These are phyloP conservation scores for Favolaschia claudopus DNA, from an alignment of 768 basidiomycete genomes.

Conservation along the genomic window DNA sequence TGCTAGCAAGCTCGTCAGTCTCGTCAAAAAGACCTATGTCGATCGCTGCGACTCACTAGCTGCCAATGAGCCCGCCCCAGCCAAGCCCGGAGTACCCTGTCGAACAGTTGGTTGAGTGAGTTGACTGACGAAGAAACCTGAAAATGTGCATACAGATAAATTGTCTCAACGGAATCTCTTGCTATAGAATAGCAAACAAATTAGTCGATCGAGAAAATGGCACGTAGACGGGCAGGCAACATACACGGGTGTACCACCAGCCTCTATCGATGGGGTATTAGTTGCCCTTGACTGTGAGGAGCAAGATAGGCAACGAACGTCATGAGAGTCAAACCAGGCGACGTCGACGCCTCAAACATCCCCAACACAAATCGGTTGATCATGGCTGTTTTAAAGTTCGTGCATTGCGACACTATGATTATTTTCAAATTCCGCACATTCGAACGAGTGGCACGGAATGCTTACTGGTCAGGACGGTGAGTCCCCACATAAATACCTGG, in stretches of 20 bases:
- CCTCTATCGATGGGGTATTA: constrained; percentile 2
- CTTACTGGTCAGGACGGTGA: constrained; percentile 26
- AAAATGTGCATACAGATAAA: constrained; percentile 20
- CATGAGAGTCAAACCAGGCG: constrained; percentile 29
- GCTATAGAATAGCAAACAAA: background rate
- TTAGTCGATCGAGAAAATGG: background rate
- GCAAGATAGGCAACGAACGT: constrained; percentile 10
- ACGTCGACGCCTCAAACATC: constrained; percentile 26
- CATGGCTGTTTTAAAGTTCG: constrained; percentile 29
- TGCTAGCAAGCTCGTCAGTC: background rate
- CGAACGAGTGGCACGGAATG: background rate
- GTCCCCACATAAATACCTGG: constrained; percentile 31
- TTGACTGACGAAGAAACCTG: background rate
- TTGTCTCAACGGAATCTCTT: constrained; percentile 24
- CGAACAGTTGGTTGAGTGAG: background rate
- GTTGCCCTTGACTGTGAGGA: background rate
- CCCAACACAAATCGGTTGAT: constrained; percentile 27
- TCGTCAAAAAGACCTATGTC: too few relatives aligned
- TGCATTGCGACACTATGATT: constrained; percentile 27
- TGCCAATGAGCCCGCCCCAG: constrained; percentile 28
- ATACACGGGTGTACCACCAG: constrained; percentile 27
- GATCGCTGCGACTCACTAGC: constrained; percentile 20
- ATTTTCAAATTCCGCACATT: background rate
- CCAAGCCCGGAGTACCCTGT: constrained; percentile 29
- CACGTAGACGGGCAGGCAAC: background rate